A percentile compares a stretch with the other conserved stretches of the same genome.
These are phyloP conservation scores for Ustanciosporium gigantosporum DNA, from an alignment of 1,284 basidiomycete genomes.

Conservation along the genomic window DNA sequence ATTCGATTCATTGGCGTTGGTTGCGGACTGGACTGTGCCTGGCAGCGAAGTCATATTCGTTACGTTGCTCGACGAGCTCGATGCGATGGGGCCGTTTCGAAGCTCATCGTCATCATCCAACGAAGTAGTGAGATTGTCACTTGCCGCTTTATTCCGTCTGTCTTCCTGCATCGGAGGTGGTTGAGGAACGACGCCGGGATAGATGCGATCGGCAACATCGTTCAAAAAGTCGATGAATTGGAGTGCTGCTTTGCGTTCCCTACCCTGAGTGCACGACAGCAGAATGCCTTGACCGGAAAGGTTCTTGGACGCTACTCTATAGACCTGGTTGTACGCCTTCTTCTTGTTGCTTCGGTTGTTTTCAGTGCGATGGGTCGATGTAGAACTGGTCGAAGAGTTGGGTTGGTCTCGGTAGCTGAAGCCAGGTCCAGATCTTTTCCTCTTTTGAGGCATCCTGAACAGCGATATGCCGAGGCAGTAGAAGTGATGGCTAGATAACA, in stretches of 20 bases:
- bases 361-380: not conserved
- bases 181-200: slow-evolving; percentile 30
- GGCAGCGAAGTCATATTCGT: not conserved
- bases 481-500: no score
- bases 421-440: slow-evolving; percentile 34
- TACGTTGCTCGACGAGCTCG: not conserved
- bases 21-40: not conserved
- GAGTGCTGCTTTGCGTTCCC: slow-evolving; percentile 53
- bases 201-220: slow-evolving; percentile 45
- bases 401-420: slow-evolving; percentile 17
- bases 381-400: not conserved
- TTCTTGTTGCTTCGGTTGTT: slow-evolving; percentile 11
- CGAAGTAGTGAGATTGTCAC: not conserved
- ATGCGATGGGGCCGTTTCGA: slow-evolving; percentile 27
- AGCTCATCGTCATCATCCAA: slow-evolving; percentile 44
- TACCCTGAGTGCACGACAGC: slow-evolving; percentile 45
- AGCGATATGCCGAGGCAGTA: not conserved
- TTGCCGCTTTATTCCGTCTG: no score
- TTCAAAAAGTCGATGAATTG: slow-evolving; percentile 51
- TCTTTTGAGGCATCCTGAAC: slow-evolving; percentile 22
- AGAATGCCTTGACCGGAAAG: slow-evolving; percentile 50
- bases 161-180: not conserved
- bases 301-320: slow-evolving; percentile 17
- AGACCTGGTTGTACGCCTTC: slow-evolving; percentile 23
- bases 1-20: not conserved